Base-by-base conservation (phyloP, 2,329 filamentous ascomycete species). In the Neofusicoccum cordaticola region DNA sequence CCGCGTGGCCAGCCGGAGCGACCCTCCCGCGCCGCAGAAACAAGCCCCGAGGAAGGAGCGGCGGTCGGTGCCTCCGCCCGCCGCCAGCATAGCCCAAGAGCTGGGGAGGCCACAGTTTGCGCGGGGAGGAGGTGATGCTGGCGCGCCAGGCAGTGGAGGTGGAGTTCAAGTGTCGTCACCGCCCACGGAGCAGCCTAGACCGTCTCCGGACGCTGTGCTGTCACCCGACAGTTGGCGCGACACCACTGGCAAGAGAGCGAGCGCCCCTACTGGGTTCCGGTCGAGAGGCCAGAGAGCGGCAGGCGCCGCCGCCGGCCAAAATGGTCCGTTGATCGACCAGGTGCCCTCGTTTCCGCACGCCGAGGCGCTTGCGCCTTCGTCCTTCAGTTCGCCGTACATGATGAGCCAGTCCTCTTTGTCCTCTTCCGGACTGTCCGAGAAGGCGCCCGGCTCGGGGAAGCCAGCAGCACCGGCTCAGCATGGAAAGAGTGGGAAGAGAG, bases 401-500 rank as follows among this genome's bases (percentile, higher is more conserved):
- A 37, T 52, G 44, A 64, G 52, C 51, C 64, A 63, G 50, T 34
- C 37, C 17, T 66, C 47, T 17, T 19, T 52, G 15, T 50, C 70
- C 12, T 69, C 69, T 44, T 63, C 73, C 35, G 63, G 71, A 2
- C 70, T 71, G 31, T 69, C 71, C 7, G 71, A 71, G 42, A 74
- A 77, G 45, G 76, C 71, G 68, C 67, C 71, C 53, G 68, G 70
- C 3, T 68, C 68, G 66, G 68, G 64, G 22, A 63, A 69, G 1
- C 67, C 70, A 2, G 69, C 69, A 5, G 69, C 31, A n/a, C 45
- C 69, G 9, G 47, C 66, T 11, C 68, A 70, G 3, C 66, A 72
- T 22, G 65, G 66, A 50, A 78, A 77, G 69, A 67, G 68, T 4
- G 77, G 77, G 35, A 85, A 84, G 70, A 81, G 82, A 47, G 81